These are phyloP conservation scores for Calocybe indica DNA, from an alignment of 768 basidiomycete species.

Conservation along the genomic window DNA sequence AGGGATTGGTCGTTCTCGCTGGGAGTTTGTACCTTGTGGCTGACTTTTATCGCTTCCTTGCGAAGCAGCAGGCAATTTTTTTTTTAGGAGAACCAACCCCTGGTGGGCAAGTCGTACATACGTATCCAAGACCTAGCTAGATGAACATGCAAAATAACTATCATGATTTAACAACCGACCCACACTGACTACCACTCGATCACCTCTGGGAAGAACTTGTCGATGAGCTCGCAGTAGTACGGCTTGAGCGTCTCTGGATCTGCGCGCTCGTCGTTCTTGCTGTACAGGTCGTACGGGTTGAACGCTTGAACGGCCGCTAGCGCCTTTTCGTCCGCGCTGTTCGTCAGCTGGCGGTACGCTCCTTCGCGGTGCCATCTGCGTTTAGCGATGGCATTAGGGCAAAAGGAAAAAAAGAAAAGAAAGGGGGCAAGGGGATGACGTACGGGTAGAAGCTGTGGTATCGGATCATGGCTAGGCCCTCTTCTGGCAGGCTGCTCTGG, in stretches of 20 bases:
- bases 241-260: constrained; percentile 59
- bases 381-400: too few species aligned
- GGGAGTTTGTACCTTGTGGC: constrained; percentile 95
- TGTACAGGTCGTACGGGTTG: constrained; percentile 94
- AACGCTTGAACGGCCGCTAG: constrained; percentile 78
- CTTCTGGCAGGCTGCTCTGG: constrained; percentile 74
- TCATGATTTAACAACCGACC: too few species aligned
- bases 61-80: not conserved
- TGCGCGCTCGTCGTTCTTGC: constrained; percentile 74
- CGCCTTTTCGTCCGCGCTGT: constrained; percentile 59
- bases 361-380: constrained; percentile 75
- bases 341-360: constrained; percentile 77
- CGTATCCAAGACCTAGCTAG: too few species aligned
- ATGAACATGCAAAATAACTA: too few species aligned
- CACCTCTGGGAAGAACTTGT: constrained; percentile 78
- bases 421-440: too few species aligned
- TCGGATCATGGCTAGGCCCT: constrained; percentile 86
- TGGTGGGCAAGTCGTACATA: too few species aligned
- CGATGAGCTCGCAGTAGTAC: constrained; percentile 80
- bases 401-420: too few species aligned
- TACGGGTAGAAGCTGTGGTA: constrained; percentile 90
- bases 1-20: constrained; percentile 63
- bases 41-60: constrained; percentile 72
- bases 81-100: too few species aligned
- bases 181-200: constrained; percentile 80